Conservation (phyloP, 2,329 filamentous ascomycete genomes). For the Verticillium alfalfae region DNA sequence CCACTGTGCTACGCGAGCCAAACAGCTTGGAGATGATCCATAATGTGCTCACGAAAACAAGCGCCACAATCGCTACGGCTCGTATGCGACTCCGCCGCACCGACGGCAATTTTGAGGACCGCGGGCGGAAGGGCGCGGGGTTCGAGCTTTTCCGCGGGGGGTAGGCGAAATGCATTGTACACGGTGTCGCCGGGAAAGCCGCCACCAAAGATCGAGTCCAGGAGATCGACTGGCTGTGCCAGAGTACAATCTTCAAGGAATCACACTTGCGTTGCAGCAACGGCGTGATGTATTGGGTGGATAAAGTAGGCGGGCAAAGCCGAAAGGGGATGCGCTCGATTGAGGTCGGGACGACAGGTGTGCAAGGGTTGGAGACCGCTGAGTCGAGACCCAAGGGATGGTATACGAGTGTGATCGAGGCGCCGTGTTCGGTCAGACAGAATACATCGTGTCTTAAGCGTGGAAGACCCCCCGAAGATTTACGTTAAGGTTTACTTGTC, state of each 20-base stretch:
- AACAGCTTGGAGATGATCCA: constrained; percentile 46
- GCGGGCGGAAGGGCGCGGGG: constrained; percentile 63
- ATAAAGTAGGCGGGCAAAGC: background rate
- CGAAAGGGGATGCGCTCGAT: background rate
- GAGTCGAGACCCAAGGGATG: background rate
- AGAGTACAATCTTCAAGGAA: background rate
- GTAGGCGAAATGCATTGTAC: constrained; percentile 81
- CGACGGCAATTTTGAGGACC: constrained; percentile 48
- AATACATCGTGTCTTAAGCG: background rate
- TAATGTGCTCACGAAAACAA: constrained; percentile 52
- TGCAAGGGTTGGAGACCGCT: background rate
- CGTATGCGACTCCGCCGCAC: constrained; percentile 60
- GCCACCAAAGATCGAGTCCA: background rate
- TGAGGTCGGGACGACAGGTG: background rate
- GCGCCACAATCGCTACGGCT: constrained; percentile 46
- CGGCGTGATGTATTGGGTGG: background rate
- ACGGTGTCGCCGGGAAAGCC: constrained; percentile 1
- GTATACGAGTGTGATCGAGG: background rate
- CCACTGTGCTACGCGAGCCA: background rate
- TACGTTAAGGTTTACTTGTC: background rate
- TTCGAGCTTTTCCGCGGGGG: constrained; percentile 80
- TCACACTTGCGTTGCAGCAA: background rate
- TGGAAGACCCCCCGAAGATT: background rate
- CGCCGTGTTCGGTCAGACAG: background rate
- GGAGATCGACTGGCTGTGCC: background rate